These are phyloP conservation scores for Beta vulgaris DNA, from an alignment of 148 eudicot genomes.

Conservation along the genomic window DNA sequence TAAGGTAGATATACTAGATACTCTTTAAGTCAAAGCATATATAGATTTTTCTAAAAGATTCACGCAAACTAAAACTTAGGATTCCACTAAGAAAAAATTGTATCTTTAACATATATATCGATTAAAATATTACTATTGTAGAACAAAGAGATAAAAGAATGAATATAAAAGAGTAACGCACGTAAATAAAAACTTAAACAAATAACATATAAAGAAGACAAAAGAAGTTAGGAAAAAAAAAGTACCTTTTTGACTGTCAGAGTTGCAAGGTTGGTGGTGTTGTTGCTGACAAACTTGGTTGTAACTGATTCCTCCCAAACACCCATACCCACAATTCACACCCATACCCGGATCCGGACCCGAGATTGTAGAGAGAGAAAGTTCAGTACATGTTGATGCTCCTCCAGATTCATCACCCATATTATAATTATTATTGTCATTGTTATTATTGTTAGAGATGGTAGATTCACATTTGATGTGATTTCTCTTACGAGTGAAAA, in stretches of 20 bases:
- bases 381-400: conserved; percentile 24
- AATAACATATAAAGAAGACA: conserved; percentile 5
- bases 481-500: neutral
- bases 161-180: too few species aligned
- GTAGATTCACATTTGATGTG: neutral
- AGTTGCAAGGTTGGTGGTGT: conserved; percentile 12
- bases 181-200: neutral
- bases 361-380: conserved; percentile 15
- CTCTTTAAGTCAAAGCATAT: too few species aligned
- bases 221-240: conserved; percentile 28
- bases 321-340: too few species aligned
- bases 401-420: conserved; percentile 19
- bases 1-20: too few species aligned
- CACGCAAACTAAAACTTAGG: conserved; percentile 20
- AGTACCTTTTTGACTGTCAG: conserved; percentile 33
- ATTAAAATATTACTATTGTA: too few species aligned
- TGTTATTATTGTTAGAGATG: neutral
- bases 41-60: neutral
- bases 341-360: neutral
- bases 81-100: conserved; percentile 15
- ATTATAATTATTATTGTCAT: conserved; percentile 5
- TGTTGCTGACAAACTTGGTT: conserved; percentile 15
- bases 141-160: too few species aligned
- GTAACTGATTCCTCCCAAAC: conserved; percentile 1
- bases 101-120: too few species aligned